Evolutionary conservation across 257 asterid genomes (phyloP).

Genomic region (Scutellaria galericulata): DNA sequence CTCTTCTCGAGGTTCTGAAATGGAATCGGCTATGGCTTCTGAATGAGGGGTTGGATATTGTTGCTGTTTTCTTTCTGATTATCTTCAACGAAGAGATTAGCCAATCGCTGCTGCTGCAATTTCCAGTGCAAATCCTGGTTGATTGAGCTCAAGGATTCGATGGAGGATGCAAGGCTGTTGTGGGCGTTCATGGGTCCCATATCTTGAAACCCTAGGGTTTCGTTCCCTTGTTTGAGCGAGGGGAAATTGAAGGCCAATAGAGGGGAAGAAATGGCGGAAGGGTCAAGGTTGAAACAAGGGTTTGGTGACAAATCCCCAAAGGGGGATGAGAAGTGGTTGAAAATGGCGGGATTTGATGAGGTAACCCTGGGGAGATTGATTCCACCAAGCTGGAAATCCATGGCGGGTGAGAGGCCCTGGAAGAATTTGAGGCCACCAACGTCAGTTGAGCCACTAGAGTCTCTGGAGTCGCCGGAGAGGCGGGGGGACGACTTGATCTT

Average conservation of each 20-base stretch:
- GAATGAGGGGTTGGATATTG: slow-evolving; percentile 31
- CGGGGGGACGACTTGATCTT: slow-evolving; percentile 46
- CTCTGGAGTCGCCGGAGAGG: slow-evolving; percentile 46
- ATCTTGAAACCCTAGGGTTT: slow-evolving; percentile 46
- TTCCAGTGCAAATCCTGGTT: slow-evolving; percentile 79
- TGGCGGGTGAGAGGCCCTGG: slow-evolving; percentile 63
- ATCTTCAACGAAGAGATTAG: slow-evolving; percentile 50
- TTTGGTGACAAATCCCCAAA: slow-evolving; percentile 43
- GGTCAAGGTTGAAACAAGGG: slow-evolving; percentile 49
- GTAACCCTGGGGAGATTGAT: slow-evolving; percentile 29
- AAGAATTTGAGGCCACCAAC: slow-evolving; percentile 53
- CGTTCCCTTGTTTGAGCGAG: slow-evolving; percentile 27
- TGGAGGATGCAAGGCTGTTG: slow-evolving; percentile 52
- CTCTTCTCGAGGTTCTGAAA: slow-evolving; percentile 56
- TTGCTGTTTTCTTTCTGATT: slow-evolving; percentile 37
- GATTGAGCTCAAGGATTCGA: slow-evolving; percentile 68
- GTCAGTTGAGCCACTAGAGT: slow-evolving; percentile 42
- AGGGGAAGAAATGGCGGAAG: slow-evolving; percentile 36
- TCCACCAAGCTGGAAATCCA: slow-evolving; percentile 70
- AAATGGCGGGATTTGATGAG: slow-evolving; percentile 24
- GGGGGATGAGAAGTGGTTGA: slow-evolving; percentile 44
- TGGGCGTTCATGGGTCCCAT: slow-evolving; percentile 37
- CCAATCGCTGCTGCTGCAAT: slow-evolving; percentile 65
- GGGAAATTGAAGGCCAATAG: slow-evolving; percentile 45
- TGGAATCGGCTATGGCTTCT: slow-evolving; percentile 59